Evolutionary conservation across 148 eudicot genomes (phyloP).

Genomic region (Amaranthus hypochondriacus): DNA sequence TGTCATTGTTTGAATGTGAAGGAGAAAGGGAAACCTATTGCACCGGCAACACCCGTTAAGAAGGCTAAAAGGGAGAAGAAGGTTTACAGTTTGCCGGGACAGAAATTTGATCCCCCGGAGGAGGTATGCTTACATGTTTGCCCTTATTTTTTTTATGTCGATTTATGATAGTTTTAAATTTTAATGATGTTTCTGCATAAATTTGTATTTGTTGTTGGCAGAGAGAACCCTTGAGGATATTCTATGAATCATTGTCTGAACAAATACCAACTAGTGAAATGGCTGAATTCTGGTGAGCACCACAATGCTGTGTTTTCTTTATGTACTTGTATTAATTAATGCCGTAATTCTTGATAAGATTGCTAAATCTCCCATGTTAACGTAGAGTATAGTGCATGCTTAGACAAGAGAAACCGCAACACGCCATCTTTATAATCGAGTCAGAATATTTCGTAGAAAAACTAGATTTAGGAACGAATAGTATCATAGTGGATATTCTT

Average conservation of each 20-base stretch:
- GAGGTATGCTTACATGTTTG: conserved; percentile 41
- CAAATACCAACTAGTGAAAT: conserved; percentile 95
- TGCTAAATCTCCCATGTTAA: no score
- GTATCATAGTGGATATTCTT: no score
- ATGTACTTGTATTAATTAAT: neutral
- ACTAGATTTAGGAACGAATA: no score
- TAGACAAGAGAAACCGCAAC: no score
- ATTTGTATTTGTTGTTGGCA: conserved; percentile 31
- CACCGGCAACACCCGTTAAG: conserved; percentile 36
- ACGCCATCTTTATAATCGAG: no score
- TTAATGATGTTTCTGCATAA: neutral
- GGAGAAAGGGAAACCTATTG: conserved; percentile 46
- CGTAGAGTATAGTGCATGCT: no score
- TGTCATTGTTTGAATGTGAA: conserved; percentile 30
- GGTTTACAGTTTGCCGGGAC: conserved; percentile 78
- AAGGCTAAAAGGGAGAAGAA: conserved; percentile 70
- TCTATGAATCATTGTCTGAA: conserved; percentile 76
- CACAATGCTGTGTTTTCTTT: neutral
- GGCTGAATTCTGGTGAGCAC: conserved; percentile 93
- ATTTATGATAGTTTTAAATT: neutral
- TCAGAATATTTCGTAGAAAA: no score
- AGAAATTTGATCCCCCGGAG: conserved; percentile 86
- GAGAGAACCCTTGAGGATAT: conserved; percentile 90
- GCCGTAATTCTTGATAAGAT: no score
- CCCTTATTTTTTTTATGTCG: neutral